Percentiles rank a stretch among this genome's conserved stretches.
Conservation (phyloP, 108 stramenopile genomes). For the Nitzschia sp. region DNA sequence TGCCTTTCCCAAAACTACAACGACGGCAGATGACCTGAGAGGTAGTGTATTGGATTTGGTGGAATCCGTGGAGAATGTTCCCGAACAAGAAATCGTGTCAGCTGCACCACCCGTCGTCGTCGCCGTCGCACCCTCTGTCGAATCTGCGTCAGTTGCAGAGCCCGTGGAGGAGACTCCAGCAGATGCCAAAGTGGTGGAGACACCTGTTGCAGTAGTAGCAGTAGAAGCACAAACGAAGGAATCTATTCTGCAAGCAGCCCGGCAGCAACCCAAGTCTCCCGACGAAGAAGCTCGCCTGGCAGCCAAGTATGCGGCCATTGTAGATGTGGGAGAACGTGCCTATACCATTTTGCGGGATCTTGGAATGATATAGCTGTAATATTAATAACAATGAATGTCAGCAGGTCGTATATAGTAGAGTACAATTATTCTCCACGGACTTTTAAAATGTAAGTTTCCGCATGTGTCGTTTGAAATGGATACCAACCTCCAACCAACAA, state of each 20-base stretch:
- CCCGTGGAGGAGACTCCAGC: neutral
- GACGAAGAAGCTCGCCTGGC: conserved; percentile 44
- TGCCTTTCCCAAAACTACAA: neutral
- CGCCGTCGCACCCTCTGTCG: neutral
- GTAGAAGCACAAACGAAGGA: neutral
- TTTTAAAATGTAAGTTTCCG: conserved; percentile 52
- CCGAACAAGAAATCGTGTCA: neutral
- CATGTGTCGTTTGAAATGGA: conserved; percentile 63
- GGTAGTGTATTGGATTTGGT: conserved; percentile 15
- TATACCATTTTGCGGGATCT: conserved; percentile 58
- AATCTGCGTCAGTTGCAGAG: neutral
- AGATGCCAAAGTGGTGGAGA: neutral
- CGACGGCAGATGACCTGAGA: conserved; percentile 14
- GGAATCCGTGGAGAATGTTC: conserved; percentile 2
- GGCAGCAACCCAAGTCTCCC: conserved; percentile 37
- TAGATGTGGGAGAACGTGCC: conserved; percentile 49
- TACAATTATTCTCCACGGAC: conserved; percentile 8
- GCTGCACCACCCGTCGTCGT: no score
- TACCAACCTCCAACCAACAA: conserved; percentile 75
- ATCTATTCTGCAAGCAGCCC: neutral
- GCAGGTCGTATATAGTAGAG: neutral
- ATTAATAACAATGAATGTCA: no score
- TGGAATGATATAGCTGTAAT: conserved; percentile 45
- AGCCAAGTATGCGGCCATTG: conserved; percentile 59
- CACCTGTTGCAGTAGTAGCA: neutral